phyloP scores from a whole-genome alignment of 1,284 basidiomycete genomes.

The Mycosarcoma maydis region DNA sequence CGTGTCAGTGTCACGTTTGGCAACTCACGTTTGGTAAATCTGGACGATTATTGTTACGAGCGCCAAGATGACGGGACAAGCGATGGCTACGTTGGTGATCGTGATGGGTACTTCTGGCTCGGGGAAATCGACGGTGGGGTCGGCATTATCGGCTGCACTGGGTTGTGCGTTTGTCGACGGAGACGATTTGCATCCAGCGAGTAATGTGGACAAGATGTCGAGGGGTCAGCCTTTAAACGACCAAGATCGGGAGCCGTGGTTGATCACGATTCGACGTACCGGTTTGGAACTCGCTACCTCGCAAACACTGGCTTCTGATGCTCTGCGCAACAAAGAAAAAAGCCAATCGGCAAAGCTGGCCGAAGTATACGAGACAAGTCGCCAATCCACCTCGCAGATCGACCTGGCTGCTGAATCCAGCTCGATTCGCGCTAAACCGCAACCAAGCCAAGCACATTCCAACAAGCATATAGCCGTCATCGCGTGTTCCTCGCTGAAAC shows the following conservation, averaged over 20 bases:
- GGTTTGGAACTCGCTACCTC: constrained; percentile 69
- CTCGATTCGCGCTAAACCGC: no score
- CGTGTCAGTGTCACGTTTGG: no score
- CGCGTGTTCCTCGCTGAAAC: constrained; percentile 86
- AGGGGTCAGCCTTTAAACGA: constrained; percentile 81
- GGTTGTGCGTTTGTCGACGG: constrained; percentile 84
- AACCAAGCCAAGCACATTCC: background rate
- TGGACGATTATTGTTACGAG: no score
- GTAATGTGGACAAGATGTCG: constrained; percentile 90
- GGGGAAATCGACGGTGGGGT: constrained; percentile 88
- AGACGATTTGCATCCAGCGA: constrained; percentile 83
- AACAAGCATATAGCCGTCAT: constrained; percentile 70
- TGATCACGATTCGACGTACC: constrained; percentile 76
- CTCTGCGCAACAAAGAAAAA: background rate
- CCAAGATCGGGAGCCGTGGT: constrained; percentile 83
- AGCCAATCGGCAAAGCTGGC: constrained; percentile 5
- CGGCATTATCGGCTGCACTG: constrained; percentile 74
- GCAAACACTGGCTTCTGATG: background rate
- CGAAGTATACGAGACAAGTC: constrained; percentile 33
- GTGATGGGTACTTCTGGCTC: constrained; percentile 57
- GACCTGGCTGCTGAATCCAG: constrained; percentile 1
- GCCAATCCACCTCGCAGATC: background rate
- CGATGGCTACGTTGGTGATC: constrained; percentile 20
- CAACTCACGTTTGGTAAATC: no score
- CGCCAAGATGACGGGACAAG: background rate